Conservation (phyloP, 2,329 filamentous ascomycete species). For the Botrytis fragariae region DNA sequence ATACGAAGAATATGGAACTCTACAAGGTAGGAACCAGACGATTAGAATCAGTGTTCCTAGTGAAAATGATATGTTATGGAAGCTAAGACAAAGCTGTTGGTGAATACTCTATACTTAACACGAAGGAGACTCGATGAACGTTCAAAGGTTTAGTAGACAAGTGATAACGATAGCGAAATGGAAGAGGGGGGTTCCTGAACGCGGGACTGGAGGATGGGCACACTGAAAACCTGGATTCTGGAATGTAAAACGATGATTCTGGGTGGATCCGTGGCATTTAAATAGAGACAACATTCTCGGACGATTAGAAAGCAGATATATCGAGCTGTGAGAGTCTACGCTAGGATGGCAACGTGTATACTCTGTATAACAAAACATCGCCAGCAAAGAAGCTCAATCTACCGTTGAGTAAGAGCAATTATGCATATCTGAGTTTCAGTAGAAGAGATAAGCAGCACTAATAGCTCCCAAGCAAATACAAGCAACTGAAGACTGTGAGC, state of each 20-base stretch:
- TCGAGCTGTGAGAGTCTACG: neutral
- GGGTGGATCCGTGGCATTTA: accelerated
- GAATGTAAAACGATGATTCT: accelerated
- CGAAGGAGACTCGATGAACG: accelerated
- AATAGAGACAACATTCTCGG: accelerated
- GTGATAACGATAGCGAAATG: neutral
- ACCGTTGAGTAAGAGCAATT: no score
- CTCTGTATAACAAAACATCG: no score
- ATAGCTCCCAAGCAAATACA: accelerated
- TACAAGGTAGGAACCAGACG: accelerated
- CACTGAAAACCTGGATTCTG: no score
- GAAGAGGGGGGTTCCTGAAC: neutral
- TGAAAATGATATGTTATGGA: no score
- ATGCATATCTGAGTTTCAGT: no score
- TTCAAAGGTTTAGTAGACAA: neutral
- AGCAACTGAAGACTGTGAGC: neutral
- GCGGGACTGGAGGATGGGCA: neutral
- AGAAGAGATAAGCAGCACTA: accelerated
- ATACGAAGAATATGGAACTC: accelerated
- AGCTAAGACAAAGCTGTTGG: neutral
- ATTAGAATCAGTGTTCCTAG: neutral
- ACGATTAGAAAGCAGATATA: accelerated
- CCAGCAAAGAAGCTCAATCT: no score
- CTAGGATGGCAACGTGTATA: neutral
- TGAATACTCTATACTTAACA: neutral